A percentile compares a stretch with the other conserved stretches of the same genome.
These are phyloP conservation scores for Coemansia sp. DNA, from an alignment of 192 early-diverging fungal species.

Conservation along the genomic window DNA sequence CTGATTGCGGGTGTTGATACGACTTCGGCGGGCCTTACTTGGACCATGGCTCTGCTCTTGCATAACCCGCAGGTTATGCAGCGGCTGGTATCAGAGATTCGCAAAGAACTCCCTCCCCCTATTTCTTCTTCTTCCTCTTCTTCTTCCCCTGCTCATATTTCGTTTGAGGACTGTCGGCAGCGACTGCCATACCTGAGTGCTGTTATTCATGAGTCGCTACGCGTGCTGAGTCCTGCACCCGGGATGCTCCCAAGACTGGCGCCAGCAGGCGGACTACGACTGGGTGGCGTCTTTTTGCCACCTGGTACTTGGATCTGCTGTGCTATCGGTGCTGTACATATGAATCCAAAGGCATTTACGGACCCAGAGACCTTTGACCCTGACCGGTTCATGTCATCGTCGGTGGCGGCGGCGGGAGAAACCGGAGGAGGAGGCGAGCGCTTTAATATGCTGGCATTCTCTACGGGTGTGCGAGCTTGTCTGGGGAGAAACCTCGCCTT, in stretches of 20 bases:
- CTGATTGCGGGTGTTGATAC: constrained; percentile 55
- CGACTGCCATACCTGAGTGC: constrained; percentile 47
- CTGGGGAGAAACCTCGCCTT: constrained; percentile 57
- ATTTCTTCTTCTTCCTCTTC: no score
- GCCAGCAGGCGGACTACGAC: constrained; percentile 27
- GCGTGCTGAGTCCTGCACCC: constrained; percentile 42
- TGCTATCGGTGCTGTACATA: constrained; percentile 32
- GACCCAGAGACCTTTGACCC: constrained; percentile 35
- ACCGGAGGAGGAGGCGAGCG: neutral
- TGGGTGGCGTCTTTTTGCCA: constrained; percentile 46
- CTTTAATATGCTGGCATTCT: constrained; percentile 50
- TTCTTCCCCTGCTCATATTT: no score
- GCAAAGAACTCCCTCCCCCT: constrained; percentile 17
- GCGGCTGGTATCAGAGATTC: constrained; percentile 31
- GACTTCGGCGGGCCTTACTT: constrained; percentile 46
- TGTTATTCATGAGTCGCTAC: constrained; percentile 52
- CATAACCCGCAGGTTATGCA: constrained; percentile 36
- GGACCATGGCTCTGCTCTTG: constrained; percentile 47
- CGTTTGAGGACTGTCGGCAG: constrained; percentile 23
- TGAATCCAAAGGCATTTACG: constrained; percentile 26
- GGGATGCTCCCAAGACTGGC: constrained; percentile 43
- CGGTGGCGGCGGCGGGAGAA: no score
- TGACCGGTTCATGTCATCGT: constrained; percentile 54
- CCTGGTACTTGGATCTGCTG: constrained; percentile 50
- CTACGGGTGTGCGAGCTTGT: constrained; percentile 58